Conservation (phyloP, 257 asterid species). For the Ilex asprella region DNA sequence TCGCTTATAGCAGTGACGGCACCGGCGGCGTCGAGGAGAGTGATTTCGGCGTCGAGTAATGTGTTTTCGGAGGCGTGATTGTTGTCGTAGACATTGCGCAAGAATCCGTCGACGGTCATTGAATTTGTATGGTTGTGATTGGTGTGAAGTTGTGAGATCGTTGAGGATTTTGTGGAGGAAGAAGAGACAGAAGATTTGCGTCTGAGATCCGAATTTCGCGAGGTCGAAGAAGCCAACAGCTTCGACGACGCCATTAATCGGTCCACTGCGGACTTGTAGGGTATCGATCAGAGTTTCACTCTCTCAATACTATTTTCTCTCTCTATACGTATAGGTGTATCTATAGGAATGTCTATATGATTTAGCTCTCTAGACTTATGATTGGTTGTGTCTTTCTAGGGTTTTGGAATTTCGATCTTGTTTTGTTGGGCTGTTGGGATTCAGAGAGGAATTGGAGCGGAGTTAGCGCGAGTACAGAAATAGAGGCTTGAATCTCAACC, state of each 20-base stretch:
- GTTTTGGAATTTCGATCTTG: too few species aligned
- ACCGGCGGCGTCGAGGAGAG: conserved; percentile 40
- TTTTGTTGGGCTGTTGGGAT: too few species aligned
- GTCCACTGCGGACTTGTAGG: background rate
- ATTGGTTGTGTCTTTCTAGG: too few species aligned
- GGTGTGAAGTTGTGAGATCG: conserved; percentile 10
- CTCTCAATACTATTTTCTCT: too few species aligned
- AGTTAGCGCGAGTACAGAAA: too few species aligned
- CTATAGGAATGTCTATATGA: too few species aligned
- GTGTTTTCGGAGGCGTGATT: conserved; percentile 22
- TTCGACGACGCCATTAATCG: conserved; percentile 30
- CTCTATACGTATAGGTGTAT: too few species aligned
- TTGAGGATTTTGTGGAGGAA: conserved; percentile 7
- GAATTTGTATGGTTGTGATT: conserved; percentile 14
- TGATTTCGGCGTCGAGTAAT: conserved; percentile 43
- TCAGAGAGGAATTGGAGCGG: too few species aligned
- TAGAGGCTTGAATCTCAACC: too few species aligned
- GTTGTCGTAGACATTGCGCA: conserved; percentile 15
- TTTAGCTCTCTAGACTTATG: too few species aligned
- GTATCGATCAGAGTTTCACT: conserved; percentile 3
- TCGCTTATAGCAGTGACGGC: conserved; percentile 41
- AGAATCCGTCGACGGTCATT: conserved; percentile 18
- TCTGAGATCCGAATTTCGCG: conserved; percentile 27
- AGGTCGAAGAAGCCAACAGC: conserved; percentile 28
- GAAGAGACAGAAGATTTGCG: conserved; percentile 11